phyloP scores from a whole-genome alignment of 2,329 filamentous ascomycete species.

The Epichloe baconii region DNA sequence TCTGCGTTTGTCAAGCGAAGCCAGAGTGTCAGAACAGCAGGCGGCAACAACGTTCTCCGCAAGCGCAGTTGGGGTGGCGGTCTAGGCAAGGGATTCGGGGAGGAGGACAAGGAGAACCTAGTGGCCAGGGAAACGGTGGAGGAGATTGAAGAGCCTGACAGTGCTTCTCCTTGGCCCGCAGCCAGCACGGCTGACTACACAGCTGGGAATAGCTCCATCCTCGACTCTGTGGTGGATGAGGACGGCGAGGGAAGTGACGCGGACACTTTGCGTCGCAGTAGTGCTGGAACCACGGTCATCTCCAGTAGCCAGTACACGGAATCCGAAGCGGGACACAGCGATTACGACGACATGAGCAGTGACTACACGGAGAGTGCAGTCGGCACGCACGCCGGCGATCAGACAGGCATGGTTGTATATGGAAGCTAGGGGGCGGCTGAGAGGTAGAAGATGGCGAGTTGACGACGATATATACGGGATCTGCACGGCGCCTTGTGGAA shows the following conservation, averaged over 20 bases:
- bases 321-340: conserved; percentile 24
- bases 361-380: conserved; percentile 36
- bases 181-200: conserved; percentile 2
- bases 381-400: conserved; percentile 7
- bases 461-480: background rate
- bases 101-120: conserved; percentile 51
- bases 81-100: conserved; percentile 34
- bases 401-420: conserved; percentile 24
- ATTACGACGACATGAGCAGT: conserved; percentile 29
- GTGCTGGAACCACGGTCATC: conserved; percentile 34
- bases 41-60: conserved; percentile 36
- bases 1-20: conserved; percentile 57
- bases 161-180: conserved; percentile 8
- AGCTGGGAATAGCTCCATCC: conserved; percentile 6
- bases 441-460: background rate
- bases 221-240: conserved; percentile 10
- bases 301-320: conserved; percentile 26
- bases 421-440: conserved; percentile 7
- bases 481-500: background rate
- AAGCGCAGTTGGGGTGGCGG: conserved; percentile 58
- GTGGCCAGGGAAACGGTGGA: conserved; percentile 50
- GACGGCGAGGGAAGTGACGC: conserved; percentile 31
- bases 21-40: conserved; percentile 59
- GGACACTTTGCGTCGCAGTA: conserved; percentile 34
- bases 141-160: conserved; percentile 28